A percentile compares a stretch with the other conserved stretches of the same genome.
These are phyloP conservation scores for Ceratocystis papillata DNA, from an alignment of 2,329 filamentous ascomycete species.

Conservation along the genomic window DNA sequence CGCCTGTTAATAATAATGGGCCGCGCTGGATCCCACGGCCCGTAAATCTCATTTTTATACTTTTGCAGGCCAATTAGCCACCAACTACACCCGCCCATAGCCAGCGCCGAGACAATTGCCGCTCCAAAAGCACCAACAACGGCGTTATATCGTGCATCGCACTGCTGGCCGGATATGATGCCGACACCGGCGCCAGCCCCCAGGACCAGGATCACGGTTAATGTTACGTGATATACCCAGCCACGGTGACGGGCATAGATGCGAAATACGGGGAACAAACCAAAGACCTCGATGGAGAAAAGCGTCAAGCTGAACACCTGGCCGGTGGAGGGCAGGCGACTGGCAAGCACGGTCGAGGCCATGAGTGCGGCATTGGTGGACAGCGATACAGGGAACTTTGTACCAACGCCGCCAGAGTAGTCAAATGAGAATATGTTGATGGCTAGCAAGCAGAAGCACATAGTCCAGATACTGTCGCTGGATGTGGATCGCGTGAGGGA, in stretches of 20 bases:
- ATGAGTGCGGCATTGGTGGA: constrained; percentile 95
- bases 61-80: constrained; percentile 95
- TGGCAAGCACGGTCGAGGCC: constrained; percentile 89
- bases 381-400: constrained; percentile 59
- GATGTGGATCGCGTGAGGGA: constrained; percentile 90
- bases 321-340: constrained; percentile 74
- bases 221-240: constrained; percentile 65
- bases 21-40: constrained; percentile 91
- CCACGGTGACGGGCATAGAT: constrained; percentile 72
- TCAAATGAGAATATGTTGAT: constrained; percentile 99
- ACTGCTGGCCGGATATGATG: constrained; percentile 44
- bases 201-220: constrained; percentile 67
- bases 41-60: constrained; percentile 98
- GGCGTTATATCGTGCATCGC: constrained; percentile 40
- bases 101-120: constrained; percentile 59
- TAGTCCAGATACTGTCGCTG: constrained; percentile 91
- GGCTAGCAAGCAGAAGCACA: constrained; percentile 82
- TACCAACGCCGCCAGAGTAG: constrained; percentile 61
- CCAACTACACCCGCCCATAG: constrained; percentile 92
- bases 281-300: constrained; percentile 95
- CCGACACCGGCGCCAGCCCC: constrained; percentile 71
- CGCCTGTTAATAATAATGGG: constrained; percentile 67
- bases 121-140: constrained; percentile 67
- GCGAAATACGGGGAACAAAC: constrained; percentile 94
- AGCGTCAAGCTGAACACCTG: constrained; percentile 92